Evolutionary conservation across 352 stramenopile genomes (phyloP).

Genomic region (Pythium phragmitis): DNA sequence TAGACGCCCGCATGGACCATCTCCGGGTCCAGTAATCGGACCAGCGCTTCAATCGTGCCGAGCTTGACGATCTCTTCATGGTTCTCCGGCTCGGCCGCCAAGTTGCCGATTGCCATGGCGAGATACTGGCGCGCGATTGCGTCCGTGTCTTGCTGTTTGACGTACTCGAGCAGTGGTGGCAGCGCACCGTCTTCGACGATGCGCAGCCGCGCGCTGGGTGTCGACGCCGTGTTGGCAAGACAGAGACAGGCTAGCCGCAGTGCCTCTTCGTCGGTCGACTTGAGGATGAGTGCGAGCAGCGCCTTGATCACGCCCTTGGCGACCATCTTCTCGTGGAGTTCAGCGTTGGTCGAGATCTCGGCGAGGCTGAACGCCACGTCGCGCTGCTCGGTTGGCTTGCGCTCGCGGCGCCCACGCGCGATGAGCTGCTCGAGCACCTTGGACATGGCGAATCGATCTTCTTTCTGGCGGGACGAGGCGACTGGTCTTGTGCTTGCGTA

Average conservation of each 20-base stretch:
- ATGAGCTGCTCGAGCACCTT: slow-evolving; percentile 97
- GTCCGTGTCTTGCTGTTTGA: slow-evolving; percentile 86
- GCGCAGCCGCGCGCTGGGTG: slow-evolving; percentile 75
- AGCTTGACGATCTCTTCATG: slow-evolving; percentile 95
- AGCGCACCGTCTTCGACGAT: slow-evolving; percentile 95
- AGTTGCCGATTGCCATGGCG: slow-evolving; percentile 95
- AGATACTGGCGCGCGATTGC: slow-evolving; percentile 94
- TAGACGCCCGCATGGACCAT: slow-evolving; percentile 87
- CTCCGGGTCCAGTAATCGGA: slow-evolving; percentile 91
- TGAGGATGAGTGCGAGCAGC: slow-evolving; percentile 89
- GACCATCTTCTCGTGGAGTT: slow-evolving; percentile 93
- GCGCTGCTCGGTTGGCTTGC: slow-evolving; percentile 93
- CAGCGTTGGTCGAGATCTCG: slow-evolving; percentile 93
- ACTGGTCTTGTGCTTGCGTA: too few species aligned
- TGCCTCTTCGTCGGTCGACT: slow-evolving; percentile 91
- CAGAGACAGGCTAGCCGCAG: slow-evolving; percentile 93
- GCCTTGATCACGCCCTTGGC: slow-evolving; percentile 94
- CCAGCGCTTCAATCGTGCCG: slow-evolving; percentile 85
- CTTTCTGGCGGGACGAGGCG: too few species aligned
- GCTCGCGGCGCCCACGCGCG: slow-evolving; percentile 92
- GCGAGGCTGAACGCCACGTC: slow-evolving; percentile 95
- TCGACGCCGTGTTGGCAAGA: slow-evolving; percentile 94
- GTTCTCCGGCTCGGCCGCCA: slow-evolving; percentile 93
- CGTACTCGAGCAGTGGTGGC: slow-evolving; percentile 86
- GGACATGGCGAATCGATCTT: slow-evolving; percentile 43